Conservation (phyloP, 2,329 filamentous ascomycete genomes). For the Aspergillus cejpii region DNA sequence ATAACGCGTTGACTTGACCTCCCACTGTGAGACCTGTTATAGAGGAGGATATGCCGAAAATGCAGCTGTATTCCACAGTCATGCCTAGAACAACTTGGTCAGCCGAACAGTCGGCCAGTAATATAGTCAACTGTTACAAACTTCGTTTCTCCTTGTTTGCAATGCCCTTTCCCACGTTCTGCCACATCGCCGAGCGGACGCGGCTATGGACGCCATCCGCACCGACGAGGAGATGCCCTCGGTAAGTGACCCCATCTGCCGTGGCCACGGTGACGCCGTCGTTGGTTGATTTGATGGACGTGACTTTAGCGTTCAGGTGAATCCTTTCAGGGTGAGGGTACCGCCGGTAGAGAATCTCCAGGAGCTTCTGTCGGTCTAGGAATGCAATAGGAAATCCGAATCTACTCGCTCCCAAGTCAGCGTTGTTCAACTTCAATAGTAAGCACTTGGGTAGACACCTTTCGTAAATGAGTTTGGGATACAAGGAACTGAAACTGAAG, state of each 20-base stretch:
- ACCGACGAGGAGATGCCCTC: constrained; percentile 1
- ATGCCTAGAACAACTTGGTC: constrained; percentile 6
- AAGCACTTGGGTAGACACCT: background rate
- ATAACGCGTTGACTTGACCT: constrained; percentile 17
- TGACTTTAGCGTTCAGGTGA: background rate
- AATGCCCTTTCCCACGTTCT: background rate
- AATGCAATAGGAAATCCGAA: constrained; percentile 10
- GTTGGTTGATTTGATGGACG: background rate
- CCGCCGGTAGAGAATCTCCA: constrained; percentile 5
- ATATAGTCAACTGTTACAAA: background rate
- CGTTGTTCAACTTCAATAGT: background rate
- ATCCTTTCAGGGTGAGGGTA: background rate
- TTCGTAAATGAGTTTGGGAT: background rate
- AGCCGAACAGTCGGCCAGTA: too few relatives aligned
- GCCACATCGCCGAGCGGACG: constrained; percentile 1
- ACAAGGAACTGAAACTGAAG: background rate
- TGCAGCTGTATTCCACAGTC: constrained; percentile 24
- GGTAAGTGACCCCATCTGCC: background rate
- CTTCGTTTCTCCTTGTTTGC: background rate
- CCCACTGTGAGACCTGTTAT: constrained; percentile 11
- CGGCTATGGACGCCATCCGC: constrained; percentile 2
- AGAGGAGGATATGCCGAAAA: constrained; percentile 26
- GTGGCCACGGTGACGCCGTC: background rate
- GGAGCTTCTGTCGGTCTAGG: constrained; percentile 8
- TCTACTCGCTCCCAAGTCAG: background rate